A percentile compares a stretch with the other conserved stretches of the same genome.
These are phyloP conservation scores for Penicillium pancosmium DNA, from an alignment of 495 filamentous ascomycete genomes.

Conservation along the genomic window DNA sequence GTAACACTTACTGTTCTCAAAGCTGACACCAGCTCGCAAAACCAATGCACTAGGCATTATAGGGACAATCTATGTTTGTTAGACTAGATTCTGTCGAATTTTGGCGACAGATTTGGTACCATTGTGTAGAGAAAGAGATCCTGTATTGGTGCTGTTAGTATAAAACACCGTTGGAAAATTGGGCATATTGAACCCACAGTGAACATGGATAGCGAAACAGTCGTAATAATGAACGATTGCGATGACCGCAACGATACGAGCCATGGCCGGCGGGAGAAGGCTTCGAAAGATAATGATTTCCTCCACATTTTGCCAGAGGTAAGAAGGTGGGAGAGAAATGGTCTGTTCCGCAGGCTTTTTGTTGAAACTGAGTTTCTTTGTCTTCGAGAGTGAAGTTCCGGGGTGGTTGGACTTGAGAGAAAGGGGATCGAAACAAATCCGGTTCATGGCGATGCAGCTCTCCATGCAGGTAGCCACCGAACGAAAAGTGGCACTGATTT, in stretches of 20 bases:
- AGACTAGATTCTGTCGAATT: background rate
- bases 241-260: constrained; percentile 58
- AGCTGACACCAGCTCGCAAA: constrained; percentile 19
- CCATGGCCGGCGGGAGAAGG: constrained; percentile 27
- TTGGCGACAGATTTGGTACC: background rate
- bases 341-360: too few relatives aligned
- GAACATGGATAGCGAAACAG: constrained; percentile 65
- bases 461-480: background rate
- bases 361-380: background rate
- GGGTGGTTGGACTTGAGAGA: background rate
- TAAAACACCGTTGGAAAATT: background rate
- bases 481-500: too few relatives aligned
- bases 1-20: constrained; percentile 22
- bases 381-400: background rate
- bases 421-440: background rate
- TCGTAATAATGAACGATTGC: constrained; percentile 61
- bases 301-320: background rate
- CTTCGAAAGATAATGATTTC: background rate
- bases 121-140: constrained; percentile 6
- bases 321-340: background rate
- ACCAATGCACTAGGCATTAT: constrained; percentile 26
- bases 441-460: background rate
- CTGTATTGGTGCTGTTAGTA: background rate
- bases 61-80: constrained; percentile 21
- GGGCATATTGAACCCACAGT: constrained; percentile 48